Percentiles rank a stretch among this genome's conserved stretches.
phyloP scores from a whole-genome alignment of 129 eudicot species.

The Sambucus nigra region DNA sequence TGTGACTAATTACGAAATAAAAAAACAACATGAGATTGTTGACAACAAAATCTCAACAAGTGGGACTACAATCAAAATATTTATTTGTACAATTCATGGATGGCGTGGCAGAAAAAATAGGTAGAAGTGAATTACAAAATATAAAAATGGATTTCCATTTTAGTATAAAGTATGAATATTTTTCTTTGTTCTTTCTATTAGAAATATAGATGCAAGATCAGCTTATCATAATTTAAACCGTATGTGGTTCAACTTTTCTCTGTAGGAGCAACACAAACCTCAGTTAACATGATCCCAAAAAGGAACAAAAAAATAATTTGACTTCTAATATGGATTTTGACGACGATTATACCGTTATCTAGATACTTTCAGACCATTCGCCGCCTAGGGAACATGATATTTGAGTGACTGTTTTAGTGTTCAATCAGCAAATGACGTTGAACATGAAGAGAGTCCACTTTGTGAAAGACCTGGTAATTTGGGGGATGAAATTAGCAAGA shows the following conservation, averaged over 20 bases:
- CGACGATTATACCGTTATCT: slow-evolving; percentile 15
- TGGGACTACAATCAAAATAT: too few relatives aligned
- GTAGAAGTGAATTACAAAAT: slow-evolving; percentile 15
- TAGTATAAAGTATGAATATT: slow-evolving; percentile 72
- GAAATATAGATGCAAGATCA: slow-evolving; percentile 41
- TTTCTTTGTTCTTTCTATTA: slow-evolving; percentile 41
- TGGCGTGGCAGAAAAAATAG: slow-evolving; percentile 16
- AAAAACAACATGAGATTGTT: too few relatives aligned
- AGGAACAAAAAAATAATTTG: background rate
- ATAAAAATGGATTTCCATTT: slow-evolving; percentile 42
- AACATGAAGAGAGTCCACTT: slow-evolving; percentile 15
- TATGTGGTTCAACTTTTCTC: slow-evolving; percentile 39
- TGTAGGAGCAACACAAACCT: slow-evolving; percentile 6
- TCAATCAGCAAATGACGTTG: slow-evolving; percentile 10
- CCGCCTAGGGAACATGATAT: slow-evolving; percentile 23
- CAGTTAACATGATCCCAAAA: background rate
- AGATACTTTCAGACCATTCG: slow-evolving; percentile 21
- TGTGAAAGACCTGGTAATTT: too few relatives aligned
- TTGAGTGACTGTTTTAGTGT: slow-evolving; percentile 2
- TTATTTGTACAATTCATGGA: slow-evolving; percentile 15
- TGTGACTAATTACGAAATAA: too few relatives aligned
- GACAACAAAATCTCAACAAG: too few relatives aligned
- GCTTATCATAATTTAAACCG: slow-evolving; percentile 29
- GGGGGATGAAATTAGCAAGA: slow-evolving; percentile 25
- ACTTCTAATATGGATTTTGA: slow-evolving; percentile 4